Evolutionary conservation across 805 yeast species (phyloP), one percentile per base, ranked within the genome.

Genomic region (Pichia gijzeniarum): DNA sequence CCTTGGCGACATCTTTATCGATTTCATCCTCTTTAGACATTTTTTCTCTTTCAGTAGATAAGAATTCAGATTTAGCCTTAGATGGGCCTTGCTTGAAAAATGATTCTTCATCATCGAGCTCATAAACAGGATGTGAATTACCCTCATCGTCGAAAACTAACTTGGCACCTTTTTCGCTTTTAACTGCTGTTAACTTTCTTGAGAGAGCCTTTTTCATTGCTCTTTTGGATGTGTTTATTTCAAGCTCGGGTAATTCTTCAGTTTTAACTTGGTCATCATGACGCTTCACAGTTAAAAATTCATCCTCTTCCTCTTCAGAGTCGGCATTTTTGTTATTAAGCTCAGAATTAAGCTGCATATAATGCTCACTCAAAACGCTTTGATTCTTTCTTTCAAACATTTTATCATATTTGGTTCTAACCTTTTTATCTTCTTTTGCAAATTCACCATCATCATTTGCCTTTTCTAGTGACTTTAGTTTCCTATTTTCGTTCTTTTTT

Each of bases 331-430:
- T 53, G n/a, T 21, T 44, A 7, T 41, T 44, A 22, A 62, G 55
- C 34, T 64, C 71, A 13, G 76, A 77, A 2, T 87, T 81, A 64
- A 93, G 72, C 48, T 80, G 85, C 64, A 80, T 64, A 60, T 89
- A 93, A 61, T 91, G 95, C 55, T 90, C 93, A 40, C 95, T 83
- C 43, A 93, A 71, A 17, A 93, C 95, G 43, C 85, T 84, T 69
- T 93, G 98, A 63, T 93, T 93, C 62, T 85, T 76, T 62, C 99
- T 78, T 62, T 88, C 95, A 66, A 93, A 93, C 95, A 93, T 90
- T 51, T 90, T 78, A 63, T 93, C 99, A 60, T 87, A 87, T 63
- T 85, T 91, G 14, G 97, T 93, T 58, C 89, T 77, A 2, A 80
- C 82, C 53, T 76, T 74, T 45, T 60, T 71, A 0, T 64, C 70